Evolutionary conservation across 176 grass and related monocot species (phyloP), one percentile per base, ranked within the genome.

Genomic region (Avena insularis): DNA sequence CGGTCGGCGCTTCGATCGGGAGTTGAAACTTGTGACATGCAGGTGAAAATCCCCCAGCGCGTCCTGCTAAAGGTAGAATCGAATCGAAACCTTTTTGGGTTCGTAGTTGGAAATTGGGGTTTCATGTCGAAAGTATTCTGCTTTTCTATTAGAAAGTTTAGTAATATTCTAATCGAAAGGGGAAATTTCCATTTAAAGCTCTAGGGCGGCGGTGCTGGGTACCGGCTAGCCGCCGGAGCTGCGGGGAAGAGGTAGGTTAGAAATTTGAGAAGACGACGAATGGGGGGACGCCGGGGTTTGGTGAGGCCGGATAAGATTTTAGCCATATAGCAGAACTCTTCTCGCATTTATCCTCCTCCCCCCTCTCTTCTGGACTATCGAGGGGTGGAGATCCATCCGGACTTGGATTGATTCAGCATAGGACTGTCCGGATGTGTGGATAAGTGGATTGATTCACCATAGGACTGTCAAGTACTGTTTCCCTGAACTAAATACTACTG

Each of bases 371-470:
- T 65, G 46, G 20, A 21, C 19, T 51, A 12, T 19, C 17, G 45
- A 65, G 57, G 58, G 17, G 72, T 36, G 58, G 47, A 77, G 72
- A 77, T 85, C 59, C 46, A 53, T 40, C 72, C 59, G 72, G 12
- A 64, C 17, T 25, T 40, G 59, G 59, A 77, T 77, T 54, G 58
- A 65, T 64, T 65, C 72, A 1, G 31, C 49, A 3, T 83, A 25
- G 31, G 7, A 40, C 31, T 71, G 9, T 77, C 75, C 40, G 7
- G 40, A 43, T 5, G 7, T 43, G 40, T 43, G 40, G 40, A 43
- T 5, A 43, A 7, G 40, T 43, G 40, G 59, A 77, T 77, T 54
- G 58, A 65, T 64, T 65, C 72, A 1, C 50, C 49, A 3, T 83
- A 25, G 31, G 7, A 40, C 31, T 71, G 9, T 77, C 75, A 43